Conservation (phyloP, 352 stramenopile genomes). For the Blastocystis hominis region DNA sequence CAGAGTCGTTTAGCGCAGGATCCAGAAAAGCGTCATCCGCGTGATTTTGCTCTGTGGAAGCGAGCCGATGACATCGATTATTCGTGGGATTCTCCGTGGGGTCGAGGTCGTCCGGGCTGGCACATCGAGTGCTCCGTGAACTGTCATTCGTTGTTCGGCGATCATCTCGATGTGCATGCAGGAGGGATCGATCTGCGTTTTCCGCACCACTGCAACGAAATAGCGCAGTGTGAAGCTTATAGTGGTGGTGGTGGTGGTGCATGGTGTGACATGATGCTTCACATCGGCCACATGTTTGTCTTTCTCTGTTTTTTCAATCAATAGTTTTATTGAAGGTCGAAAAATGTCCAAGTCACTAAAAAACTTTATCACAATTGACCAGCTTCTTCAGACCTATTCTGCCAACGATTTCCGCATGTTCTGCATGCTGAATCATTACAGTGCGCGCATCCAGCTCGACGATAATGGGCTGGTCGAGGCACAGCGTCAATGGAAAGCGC, state of each 20-base stretch:
- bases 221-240: slow-evolving; percentile 72
- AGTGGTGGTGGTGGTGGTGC: slow-evolving; percentile 54
- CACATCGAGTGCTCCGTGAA: slow-evolving; percentile 93
- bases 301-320: background rate
- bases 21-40: slow-evolving; percentile 79
- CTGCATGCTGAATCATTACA: slow-evolving; percentile 48
- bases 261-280: slow-evolving; percentile 92
- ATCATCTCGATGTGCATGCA: slow-evolving; percentile 84
- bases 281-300: slow-evolving; percentile 81
- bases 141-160: slow-evolving; percentile 64
- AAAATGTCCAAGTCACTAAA: slow-evolving; percentile 99
- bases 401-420: slow-evolving; percentile 52
- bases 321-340: slow-evolving; percentile 80
- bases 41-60: slow-evolving; percentile 96
- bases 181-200: slow-evolving; percentile 92
- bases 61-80: slow-evolving; percentile 69
- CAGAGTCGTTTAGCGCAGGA: slow-evolving; percentile 59
- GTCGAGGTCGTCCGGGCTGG: slow-evolving; percentile 85
- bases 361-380: slow-evolving; percentile 86
- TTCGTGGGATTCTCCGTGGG: slow-evolving; percentile 86
- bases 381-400: slow-evolving; percentile 18
- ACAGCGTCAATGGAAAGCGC: background rate
- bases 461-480: background rate
- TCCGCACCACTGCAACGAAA: slow-evolving; percentile 95
- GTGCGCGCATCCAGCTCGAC: slow-evolving; percentile 4